Evolutionary conservation across 768 basidiomycete genomes (phyloP).

Genomic region (Suillus lakei): DNA sequence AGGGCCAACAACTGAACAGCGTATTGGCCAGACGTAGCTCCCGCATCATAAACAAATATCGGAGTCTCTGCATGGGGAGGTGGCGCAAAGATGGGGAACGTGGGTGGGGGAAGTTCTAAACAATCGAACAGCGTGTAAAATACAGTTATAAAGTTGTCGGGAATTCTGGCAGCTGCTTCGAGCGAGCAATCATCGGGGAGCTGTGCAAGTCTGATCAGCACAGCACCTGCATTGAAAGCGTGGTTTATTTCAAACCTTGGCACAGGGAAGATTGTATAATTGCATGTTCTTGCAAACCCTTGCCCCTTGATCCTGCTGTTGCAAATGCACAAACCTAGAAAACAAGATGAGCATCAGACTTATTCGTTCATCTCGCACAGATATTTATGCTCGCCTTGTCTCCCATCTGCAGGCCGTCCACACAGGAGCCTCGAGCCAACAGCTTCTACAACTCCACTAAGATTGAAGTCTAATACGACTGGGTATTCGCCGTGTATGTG

Average conservation of each 20-base stretch:
- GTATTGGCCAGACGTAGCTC: slow-evolving; percentile 45
- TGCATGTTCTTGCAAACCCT: slow-evolving; percentile 44
- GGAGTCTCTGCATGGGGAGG: slow-evolving; percentile 38
- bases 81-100: slow-evolving; percentile 33
- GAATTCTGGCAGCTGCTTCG: slow-evolving; percentile 43
- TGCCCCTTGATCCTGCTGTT: slow-evolving; percentile 27
- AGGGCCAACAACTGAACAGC: slow-evolving; percentile 44
- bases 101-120: slow-evolving; percentile 38
- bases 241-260: slow-evolving; percentile 38
- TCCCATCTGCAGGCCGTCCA: slow-evolving; percentile 40
- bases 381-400: slow-evolving; percentile 40
- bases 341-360: slow-evolving; percentile 4
- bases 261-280: slow-evolving; percentile 34
- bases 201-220: slow-evolving; percentile 32
- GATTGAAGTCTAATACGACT: slow-evolving; percentile 41
- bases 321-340: slow-evolving; percentile 35
- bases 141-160: slow-evolving; percentile 48
- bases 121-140: slow-evolving; percentile 46
- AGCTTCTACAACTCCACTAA: slow-evolving; percentile 42
- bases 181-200: slow-evolving; percentile 46
- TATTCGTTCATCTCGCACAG: neutral
- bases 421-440: slow-evolving; percentile 41
- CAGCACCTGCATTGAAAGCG: neutral
- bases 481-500: slow-evolving; percentile 37
- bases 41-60: slow-evolving; percentile 51